Evolutionary conservation across 2,329 filamentous ascomycete species (phyloP).

Genomic region (Metarhizium album): DNA sequence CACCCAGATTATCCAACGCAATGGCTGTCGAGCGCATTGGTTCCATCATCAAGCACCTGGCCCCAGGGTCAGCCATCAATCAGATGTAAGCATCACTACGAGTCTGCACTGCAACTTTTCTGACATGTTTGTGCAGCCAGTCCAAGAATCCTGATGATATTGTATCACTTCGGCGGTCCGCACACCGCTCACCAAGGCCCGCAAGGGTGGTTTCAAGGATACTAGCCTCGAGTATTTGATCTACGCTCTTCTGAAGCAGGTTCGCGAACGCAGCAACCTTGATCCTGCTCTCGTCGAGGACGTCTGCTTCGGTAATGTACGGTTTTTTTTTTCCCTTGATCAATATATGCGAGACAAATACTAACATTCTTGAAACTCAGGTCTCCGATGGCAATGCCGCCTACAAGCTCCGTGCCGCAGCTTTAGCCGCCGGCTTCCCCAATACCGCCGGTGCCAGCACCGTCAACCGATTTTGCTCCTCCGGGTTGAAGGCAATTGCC

Average conservation of each 20-base stretch:
- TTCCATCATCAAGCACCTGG: conserved; percentile 78
- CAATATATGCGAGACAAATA: background rate
- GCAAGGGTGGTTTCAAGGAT: conserved; percentile 93
- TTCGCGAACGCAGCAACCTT: conserved; percentile 60
- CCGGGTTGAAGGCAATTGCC: conserved; percentile 87
- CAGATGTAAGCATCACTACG: conserved; percentile 54
- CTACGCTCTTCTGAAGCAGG: conserved; percentile 71
- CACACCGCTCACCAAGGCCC: conserved; percentile 78
- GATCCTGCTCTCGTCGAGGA: conserved; percentile 79
- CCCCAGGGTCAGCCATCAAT: conserved; percentile 60
- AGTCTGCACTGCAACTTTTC: background rate
- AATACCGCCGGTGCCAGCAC: conserved; percentile 75
- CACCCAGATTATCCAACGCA: conserved; percentile 15
- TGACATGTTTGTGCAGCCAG: conserved; percentile 42
- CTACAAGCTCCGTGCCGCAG: conserved; percentile 82
- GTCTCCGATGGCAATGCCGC: conserved; percentile 77
- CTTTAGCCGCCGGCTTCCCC: conserved; percentile 85
- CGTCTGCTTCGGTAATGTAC: conserved; percentile 83
- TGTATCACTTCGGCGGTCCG: conserved; percentile 90
- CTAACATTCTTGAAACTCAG: conserved; percentile 28
- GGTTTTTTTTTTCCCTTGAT: background rate
- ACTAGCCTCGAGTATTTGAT: conserved; percentile 79
- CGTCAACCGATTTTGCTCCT: conserved; percentile 95
- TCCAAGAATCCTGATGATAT: conserved; percentile 93
- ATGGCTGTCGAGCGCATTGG: conserved; percentile 82